Evolutionary conservation across 805 yeast genomes (phyloP), one percentile per base, ranked within the genome.

Genomic region (Vanderwaltozyma tropicalis): DNA sequence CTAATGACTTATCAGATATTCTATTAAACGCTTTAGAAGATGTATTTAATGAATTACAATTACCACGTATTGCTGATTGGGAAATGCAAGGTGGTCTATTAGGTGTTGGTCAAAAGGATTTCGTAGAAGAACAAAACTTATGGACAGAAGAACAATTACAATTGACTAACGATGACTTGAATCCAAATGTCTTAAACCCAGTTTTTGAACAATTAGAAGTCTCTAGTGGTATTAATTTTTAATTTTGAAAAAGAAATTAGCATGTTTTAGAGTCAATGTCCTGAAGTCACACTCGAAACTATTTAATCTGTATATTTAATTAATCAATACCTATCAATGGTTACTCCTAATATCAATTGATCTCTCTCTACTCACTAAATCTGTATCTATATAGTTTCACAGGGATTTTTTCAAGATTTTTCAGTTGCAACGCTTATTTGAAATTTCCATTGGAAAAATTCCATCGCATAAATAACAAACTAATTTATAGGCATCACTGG

Each of bases 71-170:
- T 34, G 55, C 67, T 34, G 89, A 84, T 54, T 85, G 96, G 88
- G 78, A 72, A 43, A 61, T 63, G 17, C 65, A 66, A 43, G 97
- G 96, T 46, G 96, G 96, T n/a, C 75, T 79, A 48, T 80, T 94
- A 56, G 95, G 94, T 39, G 94, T 87, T 47, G 96, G 95, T 43
- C 76, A 68, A 28, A 59, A 64, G 25, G 62, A 63, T 14, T 65
- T 65, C 16, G 55, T 58, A 22, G 58, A 64, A 15, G 71, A 73
- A 37, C 65, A 72, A 45, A 88, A 86, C 50, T 67, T 89, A 49
- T 92, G 98, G 98, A 85, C 95, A 35, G 82, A 80, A 40, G 74
- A 72, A 41, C 94, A 85, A 61, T 71, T 89, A 61, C 47, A 55
- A 4, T 74, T 80, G 62, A 71, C 72, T 21, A 77, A 80, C 49